These are phyloP conservation scores for Echites panduratus DNA, from an alignment of 257 asterid genomes.

Conservation along the genomic window DNA sequence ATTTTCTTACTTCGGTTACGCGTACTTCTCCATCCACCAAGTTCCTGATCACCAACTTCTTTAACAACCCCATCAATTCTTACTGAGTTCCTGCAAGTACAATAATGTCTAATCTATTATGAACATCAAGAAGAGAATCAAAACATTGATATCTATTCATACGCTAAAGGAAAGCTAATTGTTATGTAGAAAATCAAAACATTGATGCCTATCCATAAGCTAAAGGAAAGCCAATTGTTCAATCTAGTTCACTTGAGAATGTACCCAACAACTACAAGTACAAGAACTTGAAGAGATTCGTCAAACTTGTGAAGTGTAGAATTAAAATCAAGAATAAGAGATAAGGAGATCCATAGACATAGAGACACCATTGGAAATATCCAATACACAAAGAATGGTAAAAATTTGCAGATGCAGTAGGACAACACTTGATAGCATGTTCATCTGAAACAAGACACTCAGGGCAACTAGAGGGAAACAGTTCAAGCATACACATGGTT, in stretches of 20 bases:
- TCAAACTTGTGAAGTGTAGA: neutral
- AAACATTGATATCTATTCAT: neutral
- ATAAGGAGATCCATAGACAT: neutral
- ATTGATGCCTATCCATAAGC: neutral
- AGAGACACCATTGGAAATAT: neutral
- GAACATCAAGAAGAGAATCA: neutral
- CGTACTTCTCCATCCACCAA: conserved; percentile 56
- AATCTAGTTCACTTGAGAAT: neutral
- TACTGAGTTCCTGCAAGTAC: conserved; percentile 40
- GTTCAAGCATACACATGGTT: neutral
- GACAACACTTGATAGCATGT: neutral
- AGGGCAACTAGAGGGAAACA: neutral
- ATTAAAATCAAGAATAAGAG: neutral
- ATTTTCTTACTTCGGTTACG: conserved; percentile 33
- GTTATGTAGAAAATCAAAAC: neutral
- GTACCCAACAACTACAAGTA: neutral
- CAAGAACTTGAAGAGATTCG: neutral
- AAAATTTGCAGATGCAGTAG: neutral
- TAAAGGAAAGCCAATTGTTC: neutral
- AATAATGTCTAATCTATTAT: neutral
- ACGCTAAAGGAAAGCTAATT: neutral
- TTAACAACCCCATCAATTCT: conserved; percentile 30
- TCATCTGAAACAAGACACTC: neutral
- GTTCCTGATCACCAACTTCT: conserved; percentile 33
- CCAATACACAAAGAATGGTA: neutral